phyloP scores from a whole-genome alignment of 176 grass and related monocot genomes.

The Secale cereale region DNA sequence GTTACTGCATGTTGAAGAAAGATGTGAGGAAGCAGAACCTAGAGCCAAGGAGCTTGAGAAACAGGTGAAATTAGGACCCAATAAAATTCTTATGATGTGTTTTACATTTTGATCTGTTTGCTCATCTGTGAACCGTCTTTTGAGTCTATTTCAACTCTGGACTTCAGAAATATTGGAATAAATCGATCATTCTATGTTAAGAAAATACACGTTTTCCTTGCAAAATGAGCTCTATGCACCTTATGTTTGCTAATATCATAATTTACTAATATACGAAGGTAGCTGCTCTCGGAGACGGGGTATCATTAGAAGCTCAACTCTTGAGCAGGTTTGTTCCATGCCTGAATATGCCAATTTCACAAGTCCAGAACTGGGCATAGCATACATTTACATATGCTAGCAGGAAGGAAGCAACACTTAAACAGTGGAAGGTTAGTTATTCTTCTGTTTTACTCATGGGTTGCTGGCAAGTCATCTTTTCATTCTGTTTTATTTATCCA shows the following conservation, averaged over 20 bases:
- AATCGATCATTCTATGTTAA: background rate
- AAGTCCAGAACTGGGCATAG: constrained; percentile 27
- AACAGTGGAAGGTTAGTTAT: constrained; percentile 81
- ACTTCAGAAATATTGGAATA: constrained; percentile 19
- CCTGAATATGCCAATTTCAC: constrained; percentile 10
- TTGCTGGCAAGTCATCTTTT: constrained; percentile 17
- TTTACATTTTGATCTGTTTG: constrained; percentile 3
- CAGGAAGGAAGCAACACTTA: constrained; percentile 97
- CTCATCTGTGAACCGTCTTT: constrained; percentile 1
- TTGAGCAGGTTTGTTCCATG: constrained; percentile 75
- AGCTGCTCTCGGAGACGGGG: constrained; percentile 86
- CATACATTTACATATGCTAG: constrained; percentile 35
- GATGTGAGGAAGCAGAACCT: constrained; percentile 52
- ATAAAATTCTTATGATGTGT: background rate
- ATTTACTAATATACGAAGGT: constrained; percentile 65
- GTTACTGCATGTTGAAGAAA: constrained; percentile 87
- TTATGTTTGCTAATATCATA: constrained; percentile 10
- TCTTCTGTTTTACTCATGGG: background rate
- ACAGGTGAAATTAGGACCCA: constrained; percentile 46
- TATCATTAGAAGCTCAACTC: constrained; percentile 82
- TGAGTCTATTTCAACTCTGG: background rate
- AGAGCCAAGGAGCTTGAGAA: constrained; percentile 61
- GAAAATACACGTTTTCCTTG: background rate
- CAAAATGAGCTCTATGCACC: background rate
- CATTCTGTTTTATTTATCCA: constrained; percentile 20